A percentile compares a stretch with the other conserved stretches of the same genome.
Conservation (phyloP, 805 yeast species). For the Hanseniaspora thailandica region DNA sequence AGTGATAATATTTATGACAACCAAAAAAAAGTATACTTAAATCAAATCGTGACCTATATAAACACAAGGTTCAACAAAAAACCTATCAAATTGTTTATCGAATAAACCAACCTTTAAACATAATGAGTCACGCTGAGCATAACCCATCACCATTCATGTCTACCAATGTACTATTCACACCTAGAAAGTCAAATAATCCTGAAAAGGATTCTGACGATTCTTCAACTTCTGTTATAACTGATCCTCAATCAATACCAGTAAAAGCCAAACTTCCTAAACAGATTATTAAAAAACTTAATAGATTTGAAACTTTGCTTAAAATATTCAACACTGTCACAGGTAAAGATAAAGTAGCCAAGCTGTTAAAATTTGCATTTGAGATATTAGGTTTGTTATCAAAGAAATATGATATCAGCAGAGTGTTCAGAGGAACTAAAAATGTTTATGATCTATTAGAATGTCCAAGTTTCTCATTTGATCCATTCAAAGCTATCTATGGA, state of each 20-base stretch:
- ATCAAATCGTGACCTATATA: too few species aligned
- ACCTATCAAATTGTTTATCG: too few species aligned
- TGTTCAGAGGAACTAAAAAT: slow-evolving; percentile 24
- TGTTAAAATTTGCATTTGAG: slow-evolving; percentile 48
- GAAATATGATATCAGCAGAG: slow-evolving; percentile 3
- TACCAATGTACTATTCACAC: not conserved
- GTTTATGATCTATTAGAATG: slow-evolving; percentile 23
- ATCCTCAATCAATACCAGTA: not conserved
- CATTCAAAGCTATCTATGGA: slow-evolving; percentile 22
- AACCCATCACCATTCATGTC: slow-evolving; percentile 1
- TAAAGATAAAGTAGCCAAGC: slow-evolving; percentile 60
- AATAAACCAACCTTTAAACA: too few species aligned
- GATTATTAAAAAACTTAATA: not conserved
- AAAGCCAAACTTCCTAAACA: not conserved
- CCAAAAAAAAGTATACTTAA: too few species aligned
- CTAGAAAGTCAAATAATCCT: not conserved
- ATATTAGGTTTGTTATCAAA: slow-evolving; percentile 40
- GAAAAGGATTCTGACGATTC: not conserved
- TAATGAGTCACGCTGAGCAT: not conserved
- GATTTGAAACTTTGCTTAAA: slow-evolving; percentile 33
- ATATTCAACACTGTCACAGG: slow-evolving; percentile 49
- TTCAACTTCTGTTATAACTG: not conserved
- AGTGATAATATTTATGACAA: too few species aligned
- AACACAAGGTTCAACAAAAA: too few species aligned
- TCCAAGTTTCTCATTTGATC: slow-evolving; percentile 19